phyloP scores from a whole-genome alignment of 495 filamentous ascomycete genomes.

The Penicillium mononematosum region DNA sequence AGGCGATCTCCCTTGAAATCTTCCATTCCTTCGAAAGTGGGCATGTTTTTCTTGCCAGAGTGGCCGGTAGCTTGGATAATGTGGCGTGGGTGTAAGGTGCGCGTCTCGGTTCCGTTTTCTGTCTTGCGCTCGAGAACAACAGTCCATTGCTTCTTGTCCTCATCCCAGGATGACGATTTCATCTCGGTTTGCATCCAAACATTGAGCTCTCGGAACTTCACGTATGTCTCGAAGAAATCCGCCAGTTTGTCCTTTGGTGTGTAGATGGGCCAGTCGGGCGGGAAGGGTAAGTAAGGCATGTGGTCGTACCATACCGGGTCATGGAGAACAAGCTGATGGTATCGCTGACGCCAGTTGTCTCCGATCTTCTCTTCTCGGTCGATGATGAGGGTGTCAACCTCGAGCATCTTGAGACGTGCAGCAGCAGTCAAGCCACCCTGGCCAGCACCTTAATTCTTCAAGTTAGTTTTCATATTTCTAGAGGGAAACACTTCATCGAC shows the following conservation, averaged over 20 bases:
- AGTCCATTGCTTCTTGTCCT: slow-evolving; percentile 57
- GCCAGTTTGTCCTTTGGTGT: slow-evolving; percentile 81
- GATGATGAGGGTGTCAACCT: slow-evolving; percentile 60
- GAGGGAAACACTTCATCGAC: background rate
- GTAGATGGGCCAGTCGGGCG: slow-evolving; percentile 63
- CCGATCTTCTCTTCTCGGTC: slow-evolving; percentile 66
- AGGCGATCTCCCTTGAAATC: slow-evolving; percentile 53
- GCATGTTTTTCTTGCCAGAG: slow-evolving; percentile 66
- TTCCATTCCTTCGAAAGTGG: slow-evolving; percentile 60
- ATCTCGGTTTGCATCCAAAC: slow-evolving; percentile 65
- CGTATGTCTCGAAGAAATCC: slow-evolving; percentile 76
- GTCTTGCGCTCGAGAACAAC: slow-evolving; percentile 53
- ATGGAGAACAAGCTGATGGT: slow-evolving; percentile 64
- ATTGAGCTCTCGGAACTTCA: slow-evolving; percentile 70
- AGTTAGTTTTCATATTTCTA: slow-evolving; percentile 5
- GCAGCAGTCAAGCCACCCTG: slow-evolving; percentile 57
- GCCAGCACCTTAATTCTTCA: slow-evolving; percentile 40
- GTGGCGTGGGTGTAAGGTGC: slow-evolving; percentile 63
- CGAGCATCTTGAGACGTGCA: slow-evolving; percentile 74
- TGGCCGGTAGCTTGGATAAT: slow-evolving; percentile 73
- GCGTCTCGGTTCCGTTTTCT: slow-evolving; percentile 51
- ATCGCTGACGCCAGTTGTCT: slow-evolving; percentile 75
- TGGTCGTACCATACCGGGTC: slow-evolving; percentile 79
- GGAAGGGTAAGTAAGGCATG: slow-evolving; percentile 70
- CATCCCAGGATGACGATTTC: slow-evolving; percentile 52